Percentiles rank a stretch among this genome's conserved stretches.
These are phyloP conservation scores for Simplicillium sp. DNA, from an alignment of 2,329 filamentous ascomycete genomes.

Conservation along the genomic window DNA sequence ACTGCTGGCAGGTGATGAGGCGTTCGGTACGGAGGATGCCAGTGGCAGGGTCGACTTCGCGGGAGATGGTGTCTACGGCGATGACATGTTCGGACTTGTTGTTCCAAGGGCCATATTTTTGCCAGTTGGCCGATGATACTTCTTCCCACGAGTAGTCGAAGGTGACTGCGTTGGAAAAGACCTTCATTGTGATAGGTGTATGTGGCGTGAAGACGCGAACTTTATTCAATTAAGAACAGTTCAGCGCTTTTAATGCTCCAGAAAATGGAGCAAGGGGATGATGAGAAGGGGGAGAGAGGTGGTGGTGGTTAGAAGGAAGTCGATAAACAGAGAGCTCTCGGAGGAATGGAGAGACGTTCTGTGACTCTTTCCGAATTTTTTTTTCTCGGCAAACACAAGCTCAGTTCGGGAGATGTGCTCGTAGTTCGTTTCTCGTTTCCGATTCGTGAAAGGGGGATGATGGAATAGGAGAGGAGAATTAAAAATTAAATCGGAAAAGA, in stretches of 20 bases:
- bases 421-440: no score
- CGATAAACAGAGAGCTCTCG: neutral
- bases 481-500: neutral
- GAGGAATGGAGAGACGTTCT: no score
- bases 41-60: constrained; percentile 46
- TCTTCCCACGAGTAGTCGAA: constrained; percentile 99
- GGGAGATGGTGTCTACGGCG: constrained; percentile 84
- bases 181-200: constrained; percentile 60
- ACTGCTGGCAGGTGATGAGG: constrained; percentile 52
- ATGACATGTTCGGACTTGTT: constrained; percentile 96
- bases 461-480: neutral
- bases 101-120: constrained; percentile 98
- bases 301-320: neutral
- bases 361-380: no score
- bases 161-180: constrained; percentile 82
- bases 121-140: constrained; percentile 95
- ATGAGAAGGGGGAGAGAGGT: neutral
- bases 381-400: no score
- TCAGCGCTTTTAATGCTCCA: constrained; percentile 1
- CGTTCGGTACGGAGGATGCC: constrained; percentile 54
- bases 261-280: neutral
- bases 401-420: no score
- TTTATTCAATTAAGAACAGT: neutral
- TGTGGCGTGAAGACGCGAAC: neutral
- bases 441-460: no score